Conservation (phyloP, 2,329 filamentous ascomycete species). For the Aureobasidium musti region DNA sequence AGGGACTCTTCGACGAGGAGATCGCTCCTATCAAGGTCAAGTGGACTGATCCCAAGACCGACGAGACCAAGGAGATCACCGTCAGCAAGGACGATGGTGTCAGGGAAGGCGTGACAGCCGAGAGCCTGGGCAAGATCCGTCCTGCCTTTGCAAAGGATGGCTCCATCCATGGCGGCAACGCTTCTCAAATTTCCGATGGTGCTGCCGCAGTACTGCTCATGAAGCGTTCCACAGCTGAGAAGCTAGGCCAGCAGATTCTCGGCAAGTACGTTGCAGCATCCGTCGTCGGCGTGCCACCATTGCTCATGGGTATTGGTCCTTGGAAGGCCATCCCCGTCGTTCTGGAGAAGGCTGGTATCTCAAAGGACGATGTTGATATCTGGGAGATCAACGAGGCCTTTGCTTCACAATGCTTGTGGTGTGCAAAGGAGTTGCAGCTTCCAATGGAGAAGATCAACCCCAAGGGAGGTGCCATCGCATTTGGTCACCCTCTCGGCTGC, state of each 20-base stretch:
- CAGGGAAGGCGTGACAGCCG: slow-evolving; percentile 78
- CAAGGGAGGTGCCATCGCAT: slow-evolving; percentile 94
- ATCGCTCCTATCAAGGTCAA: slow-evolving; percentile 84
- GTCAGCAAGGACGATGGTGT: slow-evolving; percentile 87
- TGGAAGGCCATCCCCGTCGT: slow-evolving; percentile 95
- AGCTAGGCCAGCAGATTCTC: slow-evolving; percentile 81
- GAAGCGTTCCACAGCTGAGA: slow-evolving; percentile 88
- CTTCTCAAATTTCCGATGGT: slow-evolving; percentile 92
- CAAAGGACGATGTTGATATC: slow-evolving; percentile 89
- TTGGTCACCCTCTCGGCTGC: slow-evolving; percentile 88
- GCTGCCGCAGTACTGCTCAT: slow-evolving; percentile 94
- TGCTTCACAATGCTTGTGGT: slow-evolving; percentile 92
- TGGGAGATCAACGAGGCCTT: slow-evolving; percentile 99
- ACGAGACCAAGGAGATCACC: slow-evolving; percentile 78
- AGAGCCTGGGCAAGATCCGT: slow-evolving; percentile 87
- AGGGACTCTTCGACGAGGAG: slow-evolving; percentile 90
- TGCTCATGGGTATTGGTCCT: slow-evolving; percentile 94
- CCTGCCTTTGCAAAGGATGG: slow-evolving; percentile 90
- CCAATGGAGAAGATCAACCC: slow-evolving; percentile 90
- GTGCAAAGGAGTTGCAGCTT: slow-evolving; percentile 81
- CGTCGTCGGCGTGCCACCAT: slow-evolving; percentile 83
- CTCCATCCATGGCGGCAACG: slow-evolving; percentile 93
- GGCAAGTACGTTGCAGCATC: slow-evolving; percentile 89
- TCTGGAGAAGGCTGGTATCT: slow-evolving; percentile 81
- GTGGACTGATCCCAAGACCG: slow-evolving; percentile 86